phyloP scores from a whole-genome alignment of 306 rosid genomes.

The Rosa multiflora region DNA sequence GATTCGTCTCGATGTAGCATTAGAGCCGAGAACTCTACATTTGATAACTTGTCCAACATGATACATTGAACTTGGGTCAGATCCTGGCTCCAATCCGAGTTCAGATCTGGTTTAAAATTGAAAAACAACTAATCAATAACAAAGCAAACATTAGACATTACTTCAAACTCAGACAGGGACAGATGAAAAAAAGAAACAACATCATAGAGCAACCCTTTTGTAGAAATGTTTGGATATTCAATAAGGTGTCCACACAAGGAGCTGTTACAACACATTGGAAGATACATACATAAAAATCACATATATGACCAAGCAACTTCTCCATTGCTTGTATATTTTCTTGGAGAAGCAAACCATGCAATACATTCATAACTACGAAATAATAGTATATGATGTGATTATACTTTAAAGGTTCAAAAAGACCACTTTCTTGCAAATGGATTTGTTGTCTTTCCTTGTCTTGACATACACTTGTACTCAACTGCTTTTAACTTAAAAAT shows the following conservation, averaged over 20 bases:
- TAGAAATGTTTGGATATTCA: neutral
- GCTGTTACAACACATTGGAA: neutral
- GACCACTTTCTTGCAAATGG: neutral
- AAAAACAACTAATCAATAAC: slow-evolving; percentile 24
- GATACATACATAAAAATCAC: too few species aligned
- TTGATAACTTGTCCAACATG: slow-evolving; percentile 92
- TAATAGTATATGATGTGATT: neutral
- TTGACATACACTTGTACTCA: neutral
- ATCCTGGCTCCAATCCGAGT: slow-evolving; percentile 84
- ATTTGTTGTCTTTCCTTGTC: neutral
- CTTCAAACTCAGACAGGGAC: neutral
- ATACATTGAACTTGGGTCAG: slow-evolving; percentile 62
- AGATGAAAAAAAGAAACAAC: neutral
- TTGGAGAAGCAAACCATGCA: neutral
- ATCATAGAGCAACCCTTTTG: neutral
- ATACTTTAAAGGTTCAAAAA: neutral
- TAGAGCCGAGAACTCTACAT: slow-evolving; percentile 65
- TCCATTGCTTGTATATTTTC: neutral
- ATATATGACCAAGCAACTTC: neutral
- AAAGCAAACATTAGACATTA: neutral
- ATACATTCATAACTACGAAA: neutral
- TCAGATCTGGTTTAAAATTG: slow-evolving; percentile 65
- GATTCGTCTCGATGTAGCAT: slow-evolving; percentile 74
- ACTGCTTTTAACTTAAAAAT: neutral
- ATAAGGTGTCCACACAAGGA: neutral